These are phyloP conservation scores for Botrytis cinerea DNA, from an alignment of 2,329 filamentous ascomycete species.

Conservation along the genomic window DNA sequence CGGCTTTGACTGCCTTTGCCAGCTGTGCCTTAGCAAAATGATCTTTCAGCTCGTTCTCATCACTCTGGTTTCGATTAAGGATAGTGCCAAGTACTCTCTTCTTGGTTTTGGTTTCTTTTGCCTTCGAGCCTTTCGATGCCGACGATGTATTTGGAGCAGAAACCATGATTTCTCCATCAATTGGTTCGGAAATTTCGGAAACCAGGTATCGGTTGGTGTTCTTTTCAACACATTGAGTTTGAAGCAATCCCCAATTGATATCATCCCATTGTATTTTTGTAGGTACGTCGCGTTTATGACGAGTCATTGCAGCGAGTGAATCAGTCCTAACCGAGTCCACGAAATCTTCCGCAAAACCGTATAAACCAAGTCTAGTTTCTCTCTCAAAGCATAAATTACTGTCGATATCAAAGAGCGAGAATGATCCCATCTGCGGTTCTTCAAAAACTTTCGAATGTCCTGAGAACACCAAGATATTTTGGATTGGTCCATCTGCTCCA, in stretches of 20 bases:
- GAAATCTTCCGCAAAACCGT: slow-evolving; percentile 53
- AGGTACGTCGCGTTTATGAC: background rate
- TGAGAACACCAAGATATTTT: slow-evolving; percentile 66
- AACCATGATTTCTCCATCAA: background rate
- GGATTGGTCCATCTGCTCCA: slow-evolving; percentile 54
- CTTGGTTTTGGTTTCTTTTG: background rate
- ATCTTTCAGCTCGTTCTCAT: background rate
- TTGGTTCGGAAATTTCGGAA: background rate
- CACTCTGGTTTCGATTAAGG: background rate
- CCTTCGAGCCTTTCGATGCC: background rate
- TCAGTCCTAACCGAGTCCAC: slow-evolving; percentile 19
- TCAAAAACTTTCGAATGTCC: slow-evolving; percentile 61
- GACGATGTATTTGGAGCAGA: background rate
- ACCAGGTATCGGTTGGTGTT: slow-evolving; percentile 60
- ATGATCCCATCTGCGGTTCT: slow-evolving; percentile 62
- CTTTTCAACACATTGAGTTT: slow-evolving; percentile 62
- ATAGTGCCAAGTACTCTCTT: background rate
- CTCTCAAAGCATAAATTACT: slow-evolving; percentile 67
- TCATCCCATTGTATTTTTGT: slow-evolving; percentile 56
- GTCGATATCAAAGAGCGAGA: slow-evolving; percentile 61
- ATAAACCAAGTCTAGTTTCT: slow-evolving; percentile 68
- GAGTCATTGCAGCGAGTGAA: background rate
- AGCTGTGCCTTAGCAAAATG: slow-evolving; percentile 4
- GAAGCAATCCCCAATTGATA: slow-evolving; percentile 71
- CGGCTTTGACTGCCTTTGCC: background rate